These are phyloP conservation scores for Vaccinium darrowii DNA, from an alignment of 148 eudicot genomes.

Conservation along the genomic window DNA sequence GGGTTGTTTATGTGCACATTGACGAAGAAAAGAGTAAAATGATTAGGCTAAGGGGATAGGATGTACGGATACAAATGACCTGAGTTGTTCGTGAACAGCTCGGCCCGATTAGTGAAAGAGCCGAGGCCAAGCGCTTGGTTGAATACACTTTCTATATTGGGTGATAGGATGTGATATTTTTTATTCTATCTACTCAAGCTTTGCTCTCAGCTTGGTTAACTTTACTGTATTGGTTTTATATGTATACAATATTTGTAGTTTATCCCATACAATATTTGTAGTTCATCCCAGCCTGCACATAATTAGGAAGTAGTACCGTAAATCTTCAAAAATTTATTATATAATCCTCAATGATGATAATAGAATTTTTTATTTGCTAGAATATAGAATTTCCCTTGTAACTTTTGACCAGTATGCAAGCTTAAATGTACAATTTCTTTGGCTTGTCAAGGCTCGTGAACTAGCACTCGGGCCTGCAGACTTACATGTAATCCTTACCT, in stretches of 20 bases:
- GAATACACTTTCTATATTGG: background rate
- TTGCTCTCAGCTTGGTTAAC: background rate
- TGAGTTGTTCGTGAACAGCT: background rate
- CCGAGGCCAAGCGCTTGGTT: background rate
- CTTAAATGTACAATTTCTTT: background rate
- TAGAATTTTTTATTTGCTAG: background rate
- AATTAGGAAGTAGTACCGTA: background rate
- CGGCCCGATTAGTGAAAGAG: background rate
- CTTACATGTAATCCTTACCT: background rate
- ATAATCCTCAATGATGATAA: background rate
- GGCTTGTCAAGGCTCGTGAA: background rate
- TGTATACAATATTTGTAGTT: background rate
- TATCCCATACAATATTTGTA: background rate
- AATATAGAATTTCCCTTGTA: background rate
- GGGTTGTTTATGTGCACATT: background rate
- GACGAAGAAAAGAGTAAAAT: background rate
- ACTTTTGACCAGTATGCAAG: background rate
- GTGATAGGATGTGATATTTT: background rate
- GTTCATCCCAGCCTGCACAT: background rate
- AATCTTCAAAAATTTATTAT: background rate
- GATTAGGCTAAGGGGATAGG: background rate
- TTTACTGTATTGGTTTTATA: background rate
- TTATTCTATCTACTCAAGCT: background rate
- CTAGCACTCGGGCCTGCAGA: background rate
- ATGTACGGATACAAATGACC: background rate